Evolutionary conservation across 106 monocot species (phyloP), one percentile per base, ranked within the genome.

Genomic region (Allium sativum): DNA sequence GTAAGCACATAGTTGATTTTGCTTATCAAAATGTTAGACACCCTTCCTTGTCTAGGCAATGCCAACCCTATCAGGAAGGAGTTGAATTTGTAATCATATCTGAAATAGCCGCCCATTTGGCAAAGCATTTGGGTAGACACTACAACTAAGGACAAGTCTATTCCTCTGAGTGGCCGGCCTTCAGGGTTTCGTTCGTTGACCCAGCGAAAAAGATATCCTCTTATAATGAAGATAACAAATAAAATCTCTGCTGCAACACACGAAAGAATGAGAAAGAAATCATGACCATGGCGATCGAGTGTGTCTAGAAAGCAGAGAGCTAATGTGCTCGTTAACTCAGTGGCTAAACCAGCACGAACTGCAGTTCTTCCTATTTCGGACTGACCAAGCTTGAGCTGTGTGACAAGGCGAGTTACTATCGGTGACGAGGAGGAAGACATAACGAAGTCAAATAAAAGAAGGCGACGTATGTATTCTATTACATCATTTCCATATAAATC

Each of bases 371-470:
- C 87, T 6, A 83, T 66, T 18, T 73, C 81, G 11, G 87, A 84
- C 68, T 75, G 80, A 44, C 81, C 70, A 66, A 92, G 77, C 78
- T 92, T 92, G 65, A 87, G 83, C 64, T 86, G 83, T 17, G 83
- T 81, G 58, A 73, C 72, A 52, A 83, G 68, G 42, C 86, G 77
- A 55, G 86, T 81, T 68, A 92, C 68, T 48, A 83, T 45, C 10
- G 83, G 78, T 60, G 86, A 86, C 12, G 82, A 66, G 6, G 83
- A 73, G 66, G 70, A 72, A 18, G 83, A 71, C 40, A 83, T 43
- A 14, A 48, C 42, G 58, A 73, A 40, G 14, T 53, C 76, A 18
- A 87, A 65, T 18, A 48, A 64, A 21, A 64, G 44, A 21, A 72
- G 13, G 19, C 17, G 31, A 31, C 31, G 31, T 31, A 31, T 31